Evolutionary conservation across 345 rosid species (phyloP), one percentile per base, ranked within the genome.

Genomic region (Odontarrhena argentea): DNA sequence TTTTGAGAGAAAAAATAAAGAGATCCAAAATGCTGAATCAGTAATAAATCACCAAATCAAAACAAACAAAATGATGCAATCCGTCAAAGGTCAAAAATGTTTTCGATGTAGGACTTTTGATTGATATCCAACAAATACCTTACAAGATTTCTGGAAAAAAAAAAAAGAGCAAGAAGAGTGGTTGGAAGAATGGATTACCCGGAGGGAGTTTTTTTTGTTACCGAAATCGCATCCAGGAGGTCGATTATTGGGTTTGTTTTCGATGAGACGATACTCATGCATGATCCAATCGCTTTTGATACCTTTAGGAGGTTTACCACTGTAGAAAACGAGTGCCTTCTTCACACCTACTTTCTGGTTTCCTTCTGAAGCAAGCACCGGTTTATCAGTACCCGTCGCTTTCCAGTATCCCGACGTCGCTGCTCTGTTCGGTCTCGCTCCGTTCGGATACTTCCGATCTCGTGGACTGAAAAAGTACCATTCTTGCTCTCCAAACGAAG

Each of bases 401-500:
- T 95, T 95, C 99, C 99, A 95, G 48, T 95, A 95, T 12, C 99
- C 99, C 0, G 99, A 91, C 8, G 99, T 91, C 2, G 99, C 97
- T 0, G 97, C 99, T 68, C 99, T 73, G 81, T 95, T 95, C 2
- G 99, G 99, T 69, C 99, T 76, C 6, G 96, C 97, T 25, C 99
- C 97, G 52, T 94, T 94, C 22, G 99, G 99, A 55, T 94, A 94
- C 73, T 94, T 94, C 62, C 99, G 76, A 69, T 94, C 99, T 67
- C 99, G 51, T 0, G 99, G 99, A 65, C 95, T 94, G 69, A 94
- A 94, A 59, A 94, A 94, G 55, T 94, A 94, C 99, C 99, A 95
- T 68, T 95, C 99, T 26, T 88, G 90, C 79, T 95, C 96, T 7
- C 99, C 99, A 81, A 91, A 91, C 64, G 90, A 78, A 5, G 99